Conservation (phyloP, 164 flowering plant species). For the Vitis labrusca region DNA sequence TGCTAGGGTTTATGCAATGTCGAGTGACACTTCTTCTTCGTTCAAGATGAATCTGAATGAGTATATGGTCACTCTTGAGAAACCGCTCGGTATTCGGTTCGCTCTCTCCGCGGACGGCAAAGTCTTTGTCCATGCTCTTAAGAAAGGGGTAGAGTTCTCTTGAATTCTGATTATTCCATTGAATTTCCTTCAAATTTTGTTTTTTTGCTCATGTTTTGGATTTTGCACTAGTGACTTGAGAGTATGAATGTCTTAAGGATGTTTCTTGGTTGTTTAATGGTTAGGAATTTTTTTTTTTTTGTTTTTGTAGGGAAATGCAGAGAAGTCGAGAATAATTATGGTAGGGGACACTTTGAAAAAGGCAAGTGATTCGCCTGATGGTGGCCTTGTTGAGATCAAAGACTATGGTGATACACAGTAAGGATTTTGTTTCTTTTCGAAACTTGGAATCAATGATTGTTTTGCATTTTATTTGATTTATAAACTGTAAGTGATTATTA, state of each 20-base stretch:
- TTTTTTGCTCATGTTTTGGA: not conserved
- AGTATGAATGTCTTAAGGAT: not conserved
- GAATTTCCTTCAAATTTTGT: not conserved
- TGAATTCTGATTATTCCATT: not conserved
- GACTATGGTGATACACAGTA: constrained; percentile 72
- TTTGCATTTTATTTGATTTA: no score
- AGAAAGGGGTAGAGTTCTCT: constrained; percentile 59
- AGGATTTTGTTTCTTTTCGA: constrained; percentile 17
- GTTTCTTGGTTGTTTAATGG: no score
- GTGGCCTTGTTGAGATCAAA: constrained; percentile 58
- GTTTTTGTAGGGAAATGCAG: constrained; percentile 78
- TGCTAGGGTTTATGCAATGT: constrained; percentile 45
- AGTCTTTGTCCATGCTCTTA: constrained; percentile 72
- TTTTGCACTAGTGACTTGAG: not conserved
- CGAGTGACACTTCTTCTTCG: constrained; percentile 21
- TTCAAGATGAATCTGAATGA: constrained; percentile 84
- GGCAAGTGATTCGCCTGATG: constrained; percentile 62
- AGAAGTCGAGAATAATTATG: constrained; percentile 89
- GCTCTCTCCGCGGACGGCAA: constrained; percentile 73
- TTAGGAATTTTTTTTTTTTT: not conserved
- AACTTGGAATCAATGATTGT: not conserved
- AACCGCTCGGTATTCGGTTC: constrained; percentile 83
- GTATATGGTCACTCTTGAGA: constrained; percentile 90
- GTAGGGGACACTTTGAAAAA: constrained; percentile 88
- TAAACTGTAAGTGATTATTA: no score